Conservation (phyloP, 805 yeast genomes). For the Ogataea methanolica region DNA sequence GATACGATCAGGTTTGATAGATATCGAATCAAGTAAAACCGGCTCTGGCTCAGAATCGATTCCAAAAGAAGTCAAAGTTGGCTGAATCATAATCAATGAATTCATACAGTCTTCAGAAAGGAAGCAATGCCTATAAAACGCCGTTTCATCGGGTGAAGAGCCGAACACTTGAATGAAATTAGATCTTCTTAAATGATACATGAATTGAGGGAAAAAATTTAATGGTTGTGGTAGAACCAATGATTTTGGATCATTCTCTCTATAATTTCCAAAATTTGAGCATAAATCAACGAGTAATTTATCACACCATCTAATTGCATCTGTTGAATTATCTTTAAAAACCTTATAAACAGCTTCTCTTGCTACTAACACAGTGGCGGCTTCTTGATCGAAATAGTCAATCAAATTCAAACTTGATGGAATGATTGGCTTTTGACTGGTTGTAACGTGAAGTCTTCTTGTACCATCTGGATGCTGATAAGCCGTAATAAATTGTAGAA, state of each 20-base stretch:
- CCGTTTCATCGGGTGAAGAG: slow-evolving; percentile 70
- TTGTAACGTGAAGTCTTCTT: slow-evolving; percentile 56
- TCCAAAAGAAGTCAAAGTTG: slow-evolving; percentile 57
- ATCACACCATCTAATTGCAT: slow-evolving; percentile 48
- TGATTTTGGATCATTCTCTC: slow-evolving; percentile 41
- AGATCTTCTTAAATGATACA: slow-evolving; percentile 64
- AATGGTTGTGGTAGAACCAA: slow-evolving; percentile 46
- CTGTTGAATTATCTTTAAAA: slow-evolving; percentile 31
- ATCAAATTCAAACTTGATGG: slow-evolving; percentile 37
- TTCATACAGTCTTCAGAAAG: slow-evolving; percentile 57
- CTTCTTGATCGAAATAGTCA: slow-evolving; percentile 61
- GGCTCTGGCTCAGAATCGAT: slow-evolving; percentile 56
- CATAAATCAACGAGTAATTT: slow-evolving; percentile 43
- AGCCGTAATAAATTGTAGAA: slow-evolving; percentile 51
- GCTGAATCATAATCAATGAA: slow-evolving; percentile 65
- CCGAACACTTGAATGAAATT: slow-evolving; percentile 62
- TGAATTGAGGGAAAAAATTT: slow-evolving; percentile 59
- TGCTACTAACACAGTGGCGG: slow-evolving; percentile 58
- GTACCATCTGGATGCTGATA: slow-evolving; percentile 61
- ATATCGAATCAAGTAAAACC: slow-evolving; percentile 58
- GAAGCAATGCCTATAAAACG: slow-evolving; percentile 58
- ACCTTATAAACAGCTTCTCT: slow-evolving; percentile 46
- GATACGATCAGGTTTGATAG: slow-evolving; percentile 53
- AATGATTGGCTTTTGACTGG: slow-evolving; percentile 42
- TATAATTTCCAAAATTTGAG: slow-evolving; percentile 43